These are phyloP conservation scores for Acer negundo DNA, from an alignment of 345 rosid genomes.

Conservation along the genomic window DNA sequence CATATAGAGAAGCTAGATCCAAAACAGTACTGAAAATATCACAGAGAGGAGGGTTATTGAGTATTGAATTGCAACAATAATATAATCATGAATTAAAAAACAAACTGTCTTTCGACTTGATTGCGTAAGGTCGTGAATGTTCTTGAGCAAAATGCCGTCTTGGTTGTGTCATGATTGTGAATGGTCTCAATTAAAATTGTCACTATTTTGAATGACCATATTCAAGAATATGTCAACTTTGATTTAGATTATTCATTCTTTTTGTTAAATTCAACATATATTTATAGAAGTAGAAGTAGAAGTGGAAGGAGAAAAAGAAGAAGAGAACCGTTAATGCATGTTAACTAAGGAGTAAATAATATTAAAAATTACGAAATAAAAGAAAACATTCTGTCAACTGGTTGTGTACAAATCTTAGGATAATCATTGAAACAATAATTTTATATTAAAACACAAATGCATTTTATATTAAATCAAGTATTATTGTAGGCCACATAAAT, in stretches of 20 bases:
- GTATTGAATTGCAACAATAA: no score
- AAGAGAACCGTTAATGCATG: background rate
- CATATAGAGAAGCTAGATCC: background rate
- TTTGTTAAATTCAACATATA: background rate
- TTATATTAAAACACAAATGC: background rate
- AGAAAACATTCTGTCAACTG: background rate
- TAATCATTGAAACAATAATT: slow-evolving; percentile 17
- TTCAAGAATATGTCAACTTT: background rate
- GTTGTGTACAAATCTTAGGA: slow-evolving; percentile 12
- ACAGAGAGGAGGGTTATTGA: background rate
- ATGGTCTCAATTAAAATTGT: background rate
- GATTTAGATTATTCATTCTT: background rate
- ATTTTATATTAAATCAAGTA: background rate
- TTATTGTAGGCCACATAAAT: slow-evolving; percentile 20
- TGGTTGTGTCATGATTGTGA: background rate
- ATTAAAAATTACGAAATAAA: no score
- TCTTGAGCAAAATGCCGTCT: no score
- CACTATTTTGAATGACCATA: background rate
- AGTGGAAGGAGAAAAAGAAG: background rate
- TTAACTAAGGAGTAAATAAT: background rate
- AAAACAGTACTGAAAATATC: background rate
- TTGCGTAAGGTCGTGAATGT: background rate
- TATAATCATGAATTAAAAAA: no score
- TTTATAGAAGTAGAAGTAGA: no score
- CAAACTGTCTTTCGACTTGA: background rate